Evolutionary conservation across 495 filamentous ascomycete species (phyloP).

Genomic region (Pyronema domesticum): DNA sequence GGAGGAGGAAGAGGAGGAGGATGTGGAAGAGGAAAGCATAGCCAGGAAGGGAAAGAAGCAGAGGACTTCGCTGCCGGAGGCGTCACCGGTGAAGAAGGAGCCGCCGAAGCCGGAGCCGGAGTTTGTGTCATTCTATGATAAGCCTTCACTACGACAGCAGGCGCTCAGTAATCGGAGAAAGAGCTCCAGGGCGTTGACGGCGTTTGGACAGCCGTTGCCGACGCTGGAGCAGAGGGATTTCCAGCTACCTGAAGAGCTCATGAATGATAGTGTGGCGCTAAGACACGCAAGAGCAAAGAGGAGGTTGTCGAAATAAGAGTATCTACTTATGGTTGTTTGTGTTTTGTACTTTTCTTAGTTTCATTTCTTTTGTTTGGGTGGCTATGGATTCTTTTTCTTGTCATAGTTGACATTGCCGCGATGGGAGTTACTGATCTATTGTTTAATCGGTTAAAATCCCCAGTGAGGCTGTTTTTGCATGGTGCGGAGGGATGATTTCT

Average conservation of each 20-base stretch:
- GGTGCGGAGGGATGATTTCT: no score
- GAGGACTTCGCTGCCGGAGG: background rate
- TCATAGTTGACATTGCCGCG: background rate
- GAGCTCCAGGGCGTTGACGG: slow-evolving; percentile 25
- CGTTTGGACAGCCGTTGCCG: slow-evolving; percentile 72
- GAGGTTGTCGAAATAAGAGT: slow-evolving; percentile 28
- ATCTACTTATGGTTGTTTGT: slow-evolving; percentile 17
- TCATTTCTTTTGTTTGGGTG: slow-evolving; percentile 7
- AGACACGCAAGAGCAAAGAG: slow-evolving; percentile 47
- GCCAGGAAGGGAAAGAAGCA: background rate
- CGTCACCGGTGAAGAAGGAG: slow-evolving; percentile 2
- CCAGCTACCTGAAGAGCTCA: slow-evolving; percentile 48
- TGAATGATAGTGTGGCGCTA: slow-evolving; percentile 40
- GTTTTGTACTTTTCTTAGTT: slow-evolving; percentile 13
- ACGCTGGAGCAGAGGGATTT: slow-evolving; percentile 55
- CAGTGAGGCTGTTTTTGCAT: no score
- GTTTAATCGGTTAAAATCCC: background rate
- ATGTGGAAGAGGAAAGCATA: slow-evolving; percentile 2
- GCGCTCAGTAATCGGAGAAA: slow-evolving; percentile 31
- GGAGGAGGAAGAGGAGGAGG: slow-evolving; percentile 11
- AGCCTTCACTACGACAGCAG: slow-evolving; percentile 54
- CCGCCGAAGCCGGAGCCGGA: slow-evolving; percentile 23
- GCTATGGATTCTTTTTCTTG: background rate
- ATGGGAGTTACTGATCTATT: background rate
- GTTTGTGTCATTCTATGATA: slow-evolving; percentile 71